Evolutionary conservation across 352 stramenopile species (phyloP), one percentile per base, ranked within the genome.

Genomic region (Globisporangium spinosum): DNA sequence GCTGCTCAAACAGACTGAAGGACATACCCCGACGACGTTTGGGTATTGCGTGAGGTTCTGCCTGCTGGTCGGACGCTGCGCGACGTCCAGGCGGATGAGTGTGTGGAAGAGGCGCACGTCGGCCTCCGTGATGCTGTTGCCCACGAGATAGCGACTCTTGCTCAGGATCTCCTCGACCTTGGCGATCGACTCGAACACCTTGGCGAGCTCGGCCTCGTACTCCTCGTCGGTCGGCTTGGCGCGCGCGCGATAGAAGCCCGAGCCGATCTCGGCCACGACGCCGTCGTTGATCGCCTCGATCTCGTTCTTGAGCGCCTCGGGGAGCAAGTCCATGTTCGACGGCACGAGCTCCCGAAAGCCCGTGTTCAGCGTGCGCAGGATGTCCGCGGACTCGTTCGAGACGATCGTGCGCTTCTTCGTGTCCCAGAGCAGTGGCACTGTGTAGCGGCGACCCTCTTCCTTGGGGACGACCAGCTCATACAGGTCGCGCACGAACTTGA

Each of bases 371-470:
- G 91, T 85, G 40, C 83, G 76, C 45, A 96, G 74, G 57, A 97
- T 94, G 20, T 76, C 67, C 40, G 76, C 79, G 38, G 79, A 91
- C 71, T 96, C 84, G 67, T 93, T 95, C 32, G 73, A 89, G 4
- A 97, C 83, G 68, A 96, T 95, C 32, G 74, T 80, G 12, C 78
- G 60, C 29, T 64, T 77, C 74, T 83, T 79, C 47, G 75, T 77
- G 79, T 95, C 87, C 57, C 91, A 79, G 22, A 97, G 72, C 20
- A 96, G 57, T 12, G 88, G 89, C 9, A 90, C 87, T 9, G 87
- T 74, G 58, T 76, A 79, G 9, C 45, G 58, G 17, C 61, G 58
- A 9, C 53, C 55, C 7, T 68, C 67, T 13, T 51, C 49, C 49
- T 65, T 49, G 15, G 40, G 40, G 40, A 49, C 69, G 12, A 70